Evolutionary conservation across 2,329 filamentous ascomycete species (phyloP), one percentile per base, ranked within the genome.

Genomic region (Fusarium verrucosum): DNA sequence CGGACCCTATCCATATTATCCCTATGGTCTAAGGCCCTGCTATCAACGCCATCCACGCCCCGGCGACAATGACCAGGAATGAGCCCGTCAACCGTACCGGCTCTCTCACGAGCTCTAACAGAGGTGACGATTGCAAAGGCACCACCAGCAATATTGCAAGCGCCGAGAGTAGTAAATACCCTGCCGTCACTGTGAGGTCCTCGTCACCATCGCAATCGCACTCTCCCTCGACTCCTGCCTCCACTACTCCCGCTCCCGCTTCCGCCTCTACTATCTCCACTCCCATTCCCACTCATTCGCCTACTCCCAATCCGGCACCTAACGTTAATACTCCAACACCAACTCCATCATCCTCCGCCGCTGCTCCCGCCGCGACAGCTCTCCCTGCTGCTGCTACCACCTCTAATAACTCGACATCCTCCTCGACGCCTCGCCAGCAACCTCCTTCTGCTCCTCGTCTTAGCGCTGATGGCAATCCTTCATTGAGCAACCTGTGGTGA

Each of bases 121-220:
- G 20, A 49, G 41, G 45, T 41, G 43, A 23, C 49, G 43, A 23
- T 19, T 46, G 10, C 17, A 14, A 16, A 23, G 25, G 41, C 28
- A 7, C 19, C 9, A 40, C n/a, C 17, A 36, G 30, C 25, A 52
- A 33, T 20, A n/a, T 13, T 19, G 50, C 85, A 72, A 88, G 84
- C 79, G 85, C 85, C 72, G 84, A 87, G 71, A 91, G 88, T 80
- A 86, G 88, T 80, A 86, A 84, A 77, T 84, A 85, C 70, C 91
- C 89, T 62, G 84, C 83, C 73, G 84, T 87, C 72, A 92, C 90
- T 35, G 79, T 88, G 67, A 87, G 83, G 77, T 82, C 82, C 33
- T 77, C 76, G 46, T 73, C 70, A 58, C 71, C 46, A 25, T 30
- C 36, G 32, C 51, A 58, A 50, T 58, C 51, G 25, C 36, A 38